Evolutionary conservation across 2,329 filamentous ascomycete species (phyloP).

Genomic region (Coleophoma eucalyptorum): DNA sequence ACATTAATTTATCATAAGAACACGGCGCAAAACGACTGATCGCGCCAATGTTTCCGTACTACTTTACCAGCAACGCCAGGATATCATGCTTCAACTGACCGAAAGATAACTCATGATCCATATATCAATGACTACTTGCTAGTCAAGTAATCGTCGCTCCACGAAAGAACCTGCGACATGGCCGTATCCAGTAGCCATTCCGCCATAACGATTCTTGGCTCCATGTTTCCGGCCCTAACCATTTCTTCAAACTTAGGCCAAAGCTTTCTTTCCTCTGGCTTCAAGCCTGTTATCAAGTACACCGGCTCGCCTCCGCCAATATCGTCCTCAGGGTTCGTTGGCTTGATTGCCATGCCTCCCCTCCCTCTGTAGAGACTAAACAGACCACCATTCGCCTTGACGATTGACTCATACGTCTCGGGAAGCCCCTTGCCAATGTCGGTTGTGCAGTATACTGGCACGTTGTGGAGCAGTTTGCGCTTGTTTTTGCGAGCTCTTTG

Average conservation of each 20-base stretch:
- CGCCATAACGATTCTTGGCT: constrained; percentile 73
- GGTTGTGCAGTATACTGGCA: constrained; percentile 81
- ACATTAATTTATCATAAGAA: too few species aligned
- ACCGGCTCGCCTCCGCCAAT: constrained; percentile 64
- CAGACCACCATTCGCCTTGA: constrained; percentile 81
- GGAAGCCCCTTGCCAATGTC: constrained; percentile 70
- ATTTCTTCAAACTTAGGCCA: constrained; percentile 80
- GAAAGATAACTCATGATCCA: constrained; percentile 1
- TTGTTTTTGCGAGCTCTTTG: constrained; percentile 71
- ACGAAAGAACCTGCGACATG: constrained; percentile 80
- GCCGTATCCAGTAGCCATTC: constrained; percentile 91
- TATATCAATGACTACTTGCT: constrained; percentile 5
- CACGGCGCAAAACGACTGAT: too few species aligned
- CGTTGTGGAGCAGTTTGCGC: constrained; percentile 68
- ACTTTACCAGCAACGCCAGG: neutral
- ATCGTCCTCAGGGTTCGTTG: constrained; percentile 58
- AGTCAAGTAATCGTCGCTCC: constrained; percentile 56
- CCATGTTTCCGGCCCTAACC: constrained; percentile 74
- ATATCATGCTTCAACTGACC: neutral
- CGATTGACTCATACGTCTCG: constrained; percentile 81
- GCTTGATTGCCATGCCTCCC: constrained; percentile 62
- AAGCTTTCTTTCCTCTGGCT: constrained; percentile 63
- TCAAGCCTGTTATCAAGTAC: constrained; percentile 74
- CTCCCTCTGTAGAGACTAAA: constrained; percentile 76
- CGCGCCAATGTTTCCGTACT: too few species aligned